These are phyloP conservation scores for Taphrina flavorubra DNA, from an alignment of 1,139 yeast genomes.

Conservation along the genomic window DNA sequence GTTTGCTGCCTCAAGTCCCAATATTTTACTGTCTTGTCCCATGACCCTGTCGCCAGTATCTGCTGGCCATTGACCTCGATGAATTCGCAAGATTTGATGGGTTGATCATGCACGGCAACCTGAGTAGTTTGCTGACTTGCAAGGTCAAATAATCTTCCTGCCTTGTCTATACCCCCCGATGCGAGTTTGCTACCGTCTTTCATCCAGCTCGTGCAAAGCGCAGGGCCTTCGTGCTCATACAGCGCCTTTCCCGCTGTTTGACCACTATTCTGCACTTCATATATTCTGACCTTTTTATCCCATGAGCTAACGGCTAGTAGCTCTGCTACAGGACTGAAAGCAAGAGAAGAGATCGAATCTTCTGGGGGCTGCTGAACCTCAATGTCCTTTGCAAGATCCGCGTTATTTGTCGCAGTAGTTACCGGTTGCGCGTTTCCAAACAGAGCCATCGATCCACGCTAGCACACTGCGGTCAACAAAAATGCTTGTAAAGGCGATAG, in stretches of 20 bases:
- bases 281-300: slow-evolving; percentile 94
- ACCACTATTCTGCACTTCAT: slow-evolving; percentile 77
- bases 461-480: not conserved
- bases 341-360: slow-evolving; percentile 83
- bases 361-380: slow-evolving; percentile 66
- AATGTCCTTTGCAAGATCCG: slow-evolving; percentile 45
- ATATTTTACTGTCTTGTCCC: slow-evolving; percentile 94
- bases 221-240: slow-evolving; percentile 90
- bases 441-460: not conserved
- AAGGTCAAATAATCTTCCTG: slow-evolving; percentile 81
- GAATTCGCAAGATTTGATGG: slow-evolving; percentile 75
- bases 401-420: slow-evolving; percentile 44
- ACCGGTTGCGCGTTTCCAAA: not conserved
- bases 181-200: slow-evolving; percentile 84
- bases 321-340: slow-evolving; percentile 93
- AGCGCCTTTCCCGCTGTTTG: slow-evolving; percentile 84
- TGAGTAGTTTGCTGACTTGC: slow-evolving; percentile 81
- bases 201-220: slow-evolving; percentile 80
- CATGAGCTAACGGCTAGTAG: slow-evolving; percentile 81
- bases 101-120: slow-evolving; percentile 83
- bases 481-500: not conserved
- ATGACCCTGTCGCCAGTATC: slow-evolving; percentile 88
- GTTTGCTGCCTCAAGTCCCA: slow-evolving; percentile 92
- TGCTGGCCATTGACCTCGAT: slow-evolving; percentile 76
- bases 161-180: slow-evolving; percentile 93